phyloP scores from a whole-genome alignment of 148 eudicot genomes.

The Diospyros lotus region DNA sequence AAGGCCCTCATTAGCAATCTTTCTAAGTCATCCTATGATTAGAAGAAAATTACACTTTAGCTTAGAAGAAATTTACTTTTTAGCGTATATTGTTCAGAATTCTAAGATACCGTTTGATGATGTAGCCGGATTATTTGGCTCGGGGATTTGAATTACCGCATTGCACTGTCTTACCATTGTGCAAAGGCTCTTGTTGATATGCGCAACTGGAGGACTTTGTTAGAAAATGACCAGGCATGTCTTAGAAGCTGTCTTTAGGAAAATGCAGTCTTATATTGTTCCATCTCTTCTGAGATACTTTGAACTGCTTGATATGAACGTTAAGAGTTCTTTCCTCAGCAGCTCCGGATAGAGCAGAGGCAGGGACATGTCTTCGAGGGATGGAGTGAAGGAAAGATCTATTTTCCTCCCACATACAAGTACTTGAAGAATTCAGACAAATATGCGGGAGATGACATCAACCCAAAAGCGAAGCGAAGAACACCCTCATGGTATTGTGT shows the following conservation, averaged over 20 bases:
- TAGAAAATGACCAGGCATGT: conserved; percentile 92
- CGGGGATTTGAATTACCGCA: conserved; percentile 94
- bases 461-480: conserved; percentile 79
- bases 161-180: conserved; percentile 71
- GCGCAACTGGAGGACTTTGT: conserved; percentile 85
- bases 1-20: conserved; percentile 17
- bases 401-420: conserved; percentile 98
- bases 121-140: conserved; percentile 94
- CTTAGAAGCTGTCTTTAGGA: not conserved
- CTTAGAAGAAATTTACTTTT: not conserved
- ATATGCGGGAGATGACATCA: conserved; percentile 81
- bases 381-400: conserved; percentile 89
- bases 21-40: not conserved
- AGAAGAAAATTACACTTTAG: not conserved
- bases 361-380: conserved; percentile 79
- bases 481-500: conserved; percentile 89
- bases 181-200: conserved; percentile 96
- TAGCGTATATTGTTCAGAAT: not conserved
- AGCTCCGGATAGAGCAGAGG: conserved; percentile 88
- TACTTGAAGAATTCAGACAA: conserved; percentile 91
- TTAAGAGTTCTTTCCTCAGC: conserved; percentile 16
- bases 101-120: conserved; percentile 2
- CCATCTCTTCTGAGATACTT: not conserved
- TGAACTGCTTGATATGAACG: not conserved
- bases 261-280: not conserved